Base-by-base conservation (phyloP, 202 grass and related monocot genomes). In the Sporobolus alterniflorus region DNA sequence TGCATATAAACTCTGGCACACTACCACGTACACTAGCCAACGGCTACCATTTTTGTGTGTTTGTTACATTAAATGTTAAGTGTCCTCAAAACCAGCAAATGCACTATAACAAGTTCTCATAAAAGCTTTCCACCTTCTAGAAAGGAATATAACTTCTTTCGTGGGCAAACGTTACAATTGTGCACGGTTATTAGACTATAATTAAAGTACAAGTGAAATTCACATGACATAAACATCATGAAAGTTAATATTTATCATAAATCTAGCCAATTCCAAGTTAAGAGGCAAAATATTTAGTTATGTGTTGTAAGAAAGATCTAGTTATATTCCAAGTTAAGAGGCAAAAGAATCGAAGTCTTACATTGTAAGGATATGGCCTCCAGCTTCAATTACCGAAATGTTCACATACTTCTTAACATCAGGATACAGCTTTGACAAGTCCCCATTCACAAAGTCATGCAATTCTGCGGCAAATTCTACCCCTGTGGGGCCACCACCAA, bases 391-490 rank as follows among this genome's bases (percentile, higher is more conserved):
- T 73, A 94, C 77, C 74, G 92, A 90, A 65, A 94, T 94, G 33
- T 81, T 88, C 74, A 88, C 92, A 26, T 90, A 85, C 62, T 94
- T 84, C 61, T 90, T 90, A 20, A 94, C 69, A 52, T 84, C 71
- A 72, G 89, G 92, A 80, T 94, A 94, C 51, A 92, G 65, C 13
- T 91, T 94, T 48, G 78, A 62, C 65, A 94, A 80, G 61, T 92
- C 92, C 44, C 89, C 89, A 69, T 74, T 85, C 68, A 92, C 84
- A 81, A 92, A 94, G 40, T 94, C 89, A 80, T 94, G 89, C 78
- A 94, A 71, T 82, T 94, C 89, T 60, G 92, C 92, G 72, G 92
- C 89, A 92, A 94, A 94, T 88, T 94, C 92, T 59, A 94, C 92
- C 17, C 92, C 92, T 51, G 92, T 94, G 52, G 92, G 92, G 55